These are phyloP conservation scores for Alternaria ethzedia DNA, from an alignment of 2,329 filamentous ascomycete genomes.

Conservation along the genomic window DNA sequence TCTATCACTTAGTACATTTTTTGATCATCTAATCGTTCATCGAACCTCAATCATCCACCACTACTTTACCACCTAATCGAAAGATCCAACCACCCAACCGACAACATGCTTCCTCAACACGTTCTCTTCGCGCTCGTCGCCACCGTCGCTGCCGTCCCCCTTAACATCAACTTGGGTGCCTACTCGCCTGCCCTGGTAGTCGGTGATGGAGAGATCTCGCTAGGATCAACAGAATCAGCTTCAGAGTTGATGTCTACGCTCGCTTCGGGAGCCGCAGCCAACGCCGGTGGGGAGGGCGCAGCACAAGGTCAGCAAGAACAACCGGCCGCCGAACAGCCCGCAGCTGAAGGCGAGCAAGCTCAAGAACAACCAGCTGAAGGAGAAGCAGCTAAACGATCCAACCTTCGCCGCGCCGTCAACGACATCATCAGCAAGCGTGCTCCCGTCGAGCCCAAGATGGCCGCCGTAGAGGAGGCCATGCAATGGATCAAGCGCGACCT, in stretches of 20 bases:
- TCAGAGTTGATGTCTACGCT: constrained; percentile 54
- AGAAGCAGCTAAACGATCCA: constrained; percentile 36
- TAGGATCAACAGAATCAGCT: constrained; percentile 52
- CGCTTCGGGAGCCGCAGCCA: constrained; percentile 48
- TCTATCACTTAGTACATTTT: constrained; percentile 26
- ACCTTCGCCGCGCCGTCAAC: constrained; percentile 36
- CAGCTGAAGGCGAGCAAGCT: constrained; percentile 20
- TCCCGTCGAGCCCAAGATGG: constrained; percentile 32
- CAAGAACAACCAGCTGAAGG: constrained; percentile 31
- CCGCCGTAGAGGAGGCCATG: constrained; percentile 43
- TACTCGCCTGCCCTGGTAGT: constrained; percentile 61
- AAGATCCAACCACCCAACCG: constrained; percentile 25
- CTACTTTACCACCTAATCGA: constrained; percentile 11
- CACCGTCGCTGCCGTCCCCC: constrained; percentile 51
- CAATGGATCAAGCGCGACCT: constrained; percentile 57
- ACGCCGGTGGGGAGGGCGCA: constrained; percentile 23
- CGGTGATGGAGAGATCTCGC: constrained; percentile 61
- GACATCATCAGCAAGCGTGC: constrained; percentile 36
- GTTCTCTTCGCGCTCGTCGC: constrained; percentile 45
- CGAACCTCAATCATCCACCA: neutral
- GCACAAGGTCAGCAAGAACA: constrained; percentile 21
- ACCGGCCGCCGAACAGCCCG: constrained; percentile 13
- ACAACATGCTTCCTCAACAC: constrained; percentile 49
- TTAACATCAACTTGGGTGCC: constrained; percentile 61
- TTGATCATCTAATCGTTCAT: constrained; percentile 17